Evolutionary conservation across 2,329 filamentous ascomycete species (phyloP).

Genomic region (Raffaelea deltoideospora): DNA sequence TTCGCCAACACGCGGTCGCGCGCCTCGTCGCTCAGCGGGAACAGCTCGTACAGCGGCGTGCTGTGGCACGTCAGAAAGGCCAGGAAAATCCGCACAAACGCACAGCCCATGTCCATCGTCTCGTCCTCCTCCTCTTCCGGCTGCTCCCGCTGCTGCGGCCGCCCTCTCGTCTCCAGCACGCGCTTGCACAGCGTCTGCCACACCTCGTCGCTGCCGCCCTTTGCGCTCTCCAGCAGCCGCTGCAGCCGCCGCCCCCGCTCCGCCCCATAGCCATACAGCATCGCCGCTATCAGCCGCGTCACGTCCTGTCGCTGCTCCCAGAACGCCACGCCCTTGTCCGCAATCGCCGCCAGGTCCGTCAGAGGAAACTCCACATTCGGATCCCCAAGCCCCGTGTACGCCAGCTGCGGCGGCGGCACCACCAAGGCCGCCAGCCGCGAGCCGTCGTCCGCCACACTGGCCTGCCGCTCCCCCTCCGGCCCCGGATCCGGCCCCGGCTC

Average conservation of each 20-base stretch:
- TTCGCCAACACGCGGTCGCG: slow-evolving; percentile 3
- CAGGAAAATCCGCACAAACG: slow-evolving; percentile 12
- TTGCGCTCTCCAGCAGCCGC: slow-evolving; percentile 2
- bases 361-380: not conserved
- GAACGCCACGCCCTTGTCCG: slow-evolving; percentile 2
- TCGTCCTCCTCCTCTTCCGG: too few species aligned
- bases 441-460: not conserved
- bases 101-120: slow-evolving; percentile 3
- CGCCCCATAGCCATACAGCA: slow-evolving; percentile 3
- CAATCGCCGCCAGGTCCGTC: slow-evolving; percentile 5
- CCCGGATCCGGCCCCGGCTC: too few species aligned
- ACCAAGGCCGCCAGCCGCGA: not conserved
- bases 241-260: slow-evolving; percentile 1
- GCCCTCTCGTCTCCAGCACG: not conserved
- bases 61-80: slow-evolving; percentile 8
- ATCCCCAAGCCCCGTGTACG: too few species aligned
- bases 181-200: slow-evolving; percentile 7
- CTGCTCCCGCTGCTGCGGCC: not conserved
- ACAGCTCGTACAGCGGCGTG: not conserved
- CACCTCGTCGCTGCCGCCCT: not conserved
- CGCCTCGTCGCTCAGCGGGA: slow-evolving; percentile 2
- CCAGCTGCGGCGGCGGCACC: not conserved
- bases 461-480: too few species aligned
- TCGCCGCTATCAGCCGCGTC: slow-evolving; percentile 7
- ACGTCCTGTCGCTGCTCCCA: slow-evolving; percentile 6